A percentile compares a stretch with the other conserved stretches of the same genome.
Conservation (phyloP, 2,329 filamentous ascomycete genomes). For the Fusarium sp. region DNA sequence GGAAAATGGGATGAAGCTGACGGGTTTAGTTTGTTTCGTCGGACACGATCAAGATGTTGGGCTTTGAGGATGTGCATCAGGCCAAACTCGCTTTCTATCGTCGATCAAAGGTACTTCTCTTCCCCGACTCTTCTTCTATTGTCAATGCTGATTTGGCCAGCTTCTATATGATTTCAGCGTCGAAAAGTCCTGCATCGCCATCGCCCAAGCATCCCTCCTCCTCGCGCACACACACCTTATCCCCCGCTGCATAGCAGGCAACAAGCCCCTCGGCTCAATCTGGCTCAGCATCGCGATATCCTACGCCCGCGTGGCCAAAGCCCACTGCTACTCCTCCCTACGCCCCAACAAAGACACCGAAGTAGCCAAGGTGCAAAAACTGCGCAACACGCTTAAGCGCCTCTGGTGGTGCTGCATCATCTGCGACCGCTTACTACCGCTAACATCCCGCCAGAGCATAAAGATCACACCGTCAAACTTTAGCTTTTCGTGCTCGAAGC, state of each 20-base stretch:
- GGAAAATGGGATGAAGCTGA: neutral
- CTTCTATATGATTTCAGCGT: constrained; percentile 40
- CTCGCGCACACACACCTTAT: constrained; percentile 39
- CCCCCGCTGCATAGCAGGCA: constrained; percentile 36
- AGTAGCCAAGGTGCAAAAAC: constrained; percentile 17
- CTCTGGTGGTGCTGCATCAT: constrained; percentile 42
- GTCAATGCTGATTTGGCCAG: too few species aligned
- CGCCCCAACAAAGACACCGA: constrained; percentile 9
- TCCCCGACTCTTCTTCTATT: too few species aligned
- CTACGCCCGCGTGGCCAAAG: constrained; percentile 37
- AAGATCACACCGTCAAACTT: constrained; percentile 39
- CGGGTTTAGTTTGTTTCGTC: constrained; percentile 25
- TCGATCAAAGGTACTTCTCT: constrained; percentile 32
- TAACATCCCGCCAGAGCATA: constrained; percentile 37
- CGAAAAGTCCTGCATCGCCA: constrained; percentile 36
- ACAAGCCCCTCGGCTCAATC: constrained; percentile 37
- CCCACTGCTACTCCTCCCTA: constrained; percentile 32
- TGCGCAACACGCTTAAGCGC: constrained; percentile 34
- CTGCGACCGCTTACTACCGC: constrained; percentile 30
- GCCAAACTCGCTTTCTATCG: constrained; percentile 38
- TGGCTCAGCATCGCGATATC: constrained; percentile 40
- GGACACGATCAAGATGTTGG: constrained; percentile 27
- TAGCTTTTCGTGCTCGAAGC: constrained; percentile 24
- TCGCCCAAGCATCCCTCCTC: constrained; percentile 36
- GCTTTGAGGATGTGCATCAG: constrained; percentile 35